A percentile compares a stretch with the other conserved stretches of the same genome.
Evolutionary conservation across 805 yeast species (phyloP).

Genomic region (Yarrowia phangngaensis): DNA sequence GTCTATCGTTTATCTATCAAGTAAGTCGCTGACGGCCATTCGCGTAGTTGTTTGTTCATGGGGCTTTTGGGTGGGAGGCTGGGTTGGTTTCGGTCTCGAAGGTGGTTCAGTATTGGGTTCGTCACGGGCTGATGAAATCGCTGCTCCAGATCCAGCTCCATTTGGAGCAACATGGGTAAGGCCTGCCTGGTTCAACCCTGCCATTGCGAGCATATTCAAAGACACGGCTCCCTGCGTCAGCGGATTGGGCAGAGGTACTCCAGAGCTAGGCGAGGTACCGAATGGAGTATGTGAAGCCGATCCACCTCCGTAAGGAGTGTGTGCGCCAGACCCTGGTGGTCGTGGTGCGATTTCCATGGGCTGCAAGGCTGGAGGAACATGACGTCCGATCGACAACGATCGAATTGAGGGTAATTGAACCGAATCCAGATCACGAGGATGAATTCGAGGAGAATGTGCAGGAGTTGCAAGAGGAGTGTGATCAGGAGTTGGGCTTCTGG

Average conservation of each 20-base stretch:
- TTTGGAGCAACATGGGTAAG: too few relatives aligned
- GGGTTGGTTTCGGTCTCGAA: neutral
- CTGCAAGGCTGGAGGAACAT: constrained; percentile 33
- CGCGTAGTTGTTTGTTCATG: constrained; percentile 4
- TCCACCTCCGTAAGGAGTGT: constrained; percentile 20
- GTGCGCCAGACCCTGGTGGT: constrained; percentile 26
- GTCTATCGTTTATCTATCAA: constrained; percentile 23
- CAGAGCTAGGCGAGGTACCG: constrained; percentile 23
- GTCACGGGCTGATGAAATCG: constrained; percentile 5
- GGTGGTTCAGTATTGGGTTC: constrained; percentile 2
- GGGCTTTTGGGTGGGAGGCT: neutral
- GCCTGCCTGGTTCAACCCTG: constrained; percentile 19
- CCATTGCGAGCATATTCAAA: constrained; percentile 22
- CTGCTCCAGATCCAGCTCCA: neutral
- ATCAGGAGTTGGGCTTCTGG: constrained; percentile 43
- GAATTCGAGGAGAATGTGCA: constrained; percentile 45
- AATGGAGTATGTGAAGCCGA: constrained; percentile 22
- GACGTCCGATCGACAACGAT: constrained; percentile 34
- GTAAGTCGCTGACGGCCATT: constrained; percentile 23
- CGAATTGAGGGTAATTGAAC: constrained; percentile 42
- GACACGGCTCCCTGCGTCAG: constrained; percentile 1
- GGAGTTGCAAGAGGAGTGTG: constrained; percentile 47
- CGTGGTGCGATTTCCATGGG: constrained; percentile 31
- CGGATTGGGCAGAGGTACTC: constrained; percentile 2
- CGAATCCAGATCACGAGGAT: constrained; percentile 40